phyloP scores from a whole-genome alignment of 2,329 filamentous ascomycete genomes.

The Botrytis fragariae region DNA sequence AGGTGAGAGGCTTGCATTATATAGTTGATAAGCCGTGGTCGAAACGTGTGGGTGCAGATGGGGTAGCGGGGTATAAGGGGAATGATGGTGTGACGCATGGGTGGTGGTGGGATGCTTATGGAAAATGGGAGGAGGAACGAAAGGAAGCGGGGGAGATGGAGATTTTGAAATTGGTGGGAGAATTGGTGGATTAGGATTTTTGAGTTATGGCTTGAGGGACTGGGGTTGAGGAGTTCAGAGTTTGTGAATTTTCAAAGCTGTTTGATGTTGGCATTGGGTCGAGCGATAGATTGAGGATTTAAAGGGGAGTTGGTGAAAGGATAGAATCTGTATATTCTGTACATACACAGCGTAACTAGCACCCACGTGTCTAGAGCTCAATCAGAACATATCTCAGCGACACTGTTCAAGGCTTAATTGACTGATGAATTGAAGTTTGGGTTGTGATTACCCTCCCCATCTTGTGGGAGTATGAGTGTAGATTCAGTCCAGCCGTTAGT shows the following conservation, averaged over 20 bases:
- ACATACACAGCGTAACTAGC: not conserved
- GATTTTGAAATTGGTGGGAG: not conserved
- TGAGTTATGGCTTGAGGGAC: not conserved
- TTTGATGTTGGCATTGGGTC: not conserved
- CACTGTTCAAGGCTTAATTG: not conserved
- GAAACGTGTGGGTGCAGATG: not conserved
- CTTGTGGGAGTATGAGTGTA: not conserved
- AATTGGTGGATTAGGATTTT: not conserved
- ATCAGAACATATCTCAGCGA: not conserved
- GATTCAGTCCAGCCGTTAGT: not conserved
- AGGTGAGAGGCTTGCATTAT: not conserved
- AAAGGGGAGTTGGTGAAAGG: not conserved
- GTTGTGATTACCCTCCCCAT: not conserved
- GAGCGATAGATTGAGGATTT: not conserved
- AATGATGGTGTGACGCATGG: not conserved
- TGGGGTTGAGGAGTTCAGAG: not conserved
- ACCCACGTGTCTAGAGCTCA: not conserved
- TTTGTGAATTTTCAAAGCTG: not conserved
- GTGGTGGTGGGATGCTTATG: conserved; percentile 4
- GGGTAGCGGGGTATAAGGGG: not conserved
- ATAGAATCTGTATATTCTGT: not conserved
- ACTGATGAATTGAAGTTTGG: not conserved
- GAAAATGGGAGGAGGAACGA: not conserved
- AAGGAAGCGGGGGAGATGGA: not conserved
- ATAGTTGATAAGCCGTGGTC: not conserved